Percentiles rank a stretch among this genome's conserved stretches.
phyloP scores from a whole-genome alignment of 345 rosid species.

The Linum lewisii region DNA sequence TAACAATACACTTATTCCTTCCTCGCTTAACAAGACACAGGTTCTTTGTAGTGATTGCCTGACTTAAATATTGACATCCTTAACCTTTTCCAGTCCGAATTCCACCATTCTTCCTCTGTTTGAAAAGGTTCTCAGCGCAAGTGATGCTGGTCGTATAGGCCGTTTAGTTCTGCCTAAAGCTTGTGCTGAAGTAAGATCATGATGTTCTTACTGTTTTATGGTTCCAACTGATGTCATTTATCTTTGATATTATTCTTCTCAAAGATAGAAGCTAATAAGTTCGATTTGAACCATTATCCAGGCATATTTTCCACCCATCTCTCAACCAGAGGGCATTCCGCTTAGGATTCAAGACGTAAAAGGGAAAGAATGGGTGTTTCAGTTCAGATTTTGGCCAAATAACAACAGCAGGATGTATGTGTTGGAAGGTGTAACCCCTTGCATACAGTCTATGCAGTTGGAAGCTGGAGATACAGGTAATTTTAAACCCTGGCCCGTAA shows the following conservation, averaged over 20 bases:
- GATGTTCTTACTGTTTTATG: no score
- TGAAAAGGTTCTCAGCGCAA: conserved; percentile 92
- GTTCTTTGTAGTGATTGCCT: conserved; percentile 8
- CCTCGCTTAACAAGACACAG: background rate
- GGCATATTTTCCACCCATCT: conserved; percentile 89
- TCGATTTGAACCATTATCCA: conserved; percentile 21
- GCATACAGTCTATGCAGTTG: conserved; percentile 87
- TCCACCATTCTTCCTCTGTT: conserved; percentile 74
- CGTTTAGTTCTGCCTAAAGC: conserved; percentile 95
- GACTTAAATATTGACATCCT: conserved; percentile 23
- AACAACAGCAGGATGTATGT: conserved; percentile 99
- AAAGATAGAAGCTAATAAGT: background rate
- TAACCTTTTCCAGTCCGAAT: conserved; percentile 54
- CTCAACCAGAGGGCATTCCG: conserved; percentile 90
- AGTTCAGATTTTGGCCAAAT: conserved; percentile 99
- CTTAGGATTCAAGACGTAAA: conserved; percentile 71
- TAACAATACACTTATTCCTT: no score
- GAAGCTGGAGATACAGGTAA: conserved; percentile 90
- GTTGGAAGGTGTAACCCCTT: conserved; percentile 94
- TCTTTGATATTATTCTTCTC: no score
- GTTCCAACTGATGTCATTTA: no score
- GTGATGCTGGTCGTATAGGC: conserved; percentile 98
- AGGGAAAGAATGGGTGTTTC: conserved; percentile 92
- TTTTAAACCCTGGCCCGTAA: no score
- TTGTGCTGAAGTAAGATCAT: conserved; percentile 72